Evolutionary conservation across 345 rosid genomes (phyloP).

Genomic region (Hypericum perforatum): DNA sequence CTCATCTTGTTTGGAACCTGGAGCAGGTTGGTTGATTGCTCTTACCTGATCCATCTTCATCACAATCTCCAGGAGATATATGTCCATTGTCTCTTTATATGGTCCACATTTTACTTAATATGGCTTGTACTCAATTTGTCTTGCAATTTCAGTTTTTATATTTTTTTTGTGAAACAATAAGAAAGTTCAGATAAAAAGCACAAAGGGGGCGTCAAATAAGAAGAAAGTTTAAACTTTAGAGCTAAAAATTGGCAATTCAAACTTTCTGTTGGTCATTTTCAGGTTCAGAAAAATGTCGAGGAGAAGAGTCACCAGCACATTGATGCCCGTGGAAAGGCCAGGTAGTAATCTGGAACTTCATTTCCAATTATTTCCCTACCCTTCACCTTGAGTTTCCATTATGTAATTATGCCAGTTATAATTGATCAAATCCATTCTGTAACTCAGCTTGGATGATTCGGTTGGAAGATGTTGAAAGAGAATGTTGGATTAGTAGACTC

Average conservation of each 20-base stretch:
- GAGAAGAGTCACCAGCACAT: conserved; percentile 20
- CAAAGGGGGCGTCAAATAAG: too few relatives aligned
- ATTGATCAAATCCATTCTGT: too few relatives aligned
- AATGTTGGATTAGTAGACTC: too few relatives aligned
- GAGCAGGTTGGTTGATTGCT: conserved; percentile 54
- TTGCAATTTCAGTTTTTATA: too few relatives aligned
- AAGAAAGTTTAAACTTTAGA: too few relatives aligned
- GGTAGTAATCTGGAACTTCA: conserved; percentile 32
- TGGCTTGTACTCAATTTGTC: neutral
- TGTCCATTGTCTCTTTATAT: neutral
- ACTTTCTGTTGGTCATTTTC: conserved; percentile 3
- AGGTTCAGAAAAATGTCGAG: conserved; percentile 44
- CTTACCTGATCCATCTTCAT: neutral
- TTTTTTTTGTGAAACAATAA: too few relatives aligned
- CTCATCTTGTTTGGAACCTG: conserved; percentile 78
- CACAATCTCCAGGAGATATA: neutral
- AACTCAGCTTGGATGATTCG: too few relatives aligned
- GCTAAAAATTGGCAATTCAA: too few relatives aligned
- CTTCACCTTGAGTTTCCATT: neutral
- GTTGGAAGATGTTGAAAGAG: too few relatives aligned
- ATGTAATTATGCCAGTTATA: neutral
- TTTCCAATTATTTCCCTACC: neutral
- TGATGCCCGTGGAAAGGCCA: conserved; percentile 85
- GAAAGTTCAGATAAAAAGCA: too few relatives aligned
- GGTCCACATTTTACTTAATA: neutral